Evolutionary conservation across 2,329 filamentous ascomycete genomes (phyloP), one percentile per base, ranked within the genome.

Genomic region (Colletotrichum euphorbiae): DNA sequence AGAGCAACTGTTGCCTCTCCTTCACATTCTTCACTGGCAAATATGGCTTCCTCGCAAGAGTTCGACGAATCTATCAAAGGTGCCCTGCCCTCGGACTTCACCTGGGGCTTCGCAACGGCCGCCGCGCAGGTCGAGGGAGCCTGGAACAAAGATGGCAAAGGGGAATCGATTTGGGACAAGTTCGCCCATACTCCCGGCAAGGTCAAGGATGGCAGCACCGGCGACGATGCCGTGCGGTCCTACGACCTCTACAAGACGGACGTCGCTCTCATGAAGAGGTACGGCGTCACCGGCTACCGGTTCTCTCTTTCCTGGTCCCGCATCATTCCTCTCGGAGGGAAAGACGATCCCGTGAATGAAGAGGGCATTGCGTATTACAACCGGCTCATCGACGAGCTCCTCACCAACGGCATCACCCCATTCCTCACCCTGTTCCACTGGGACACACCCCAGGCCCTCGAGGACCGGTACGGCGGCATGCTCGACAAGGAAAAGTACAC

Each of bases 251-350:
- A 79, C 71, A 77, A 78, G 63, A 80, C 86, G 63, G 89, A 91
- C 71, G 87, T 90, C 68, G 85, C 82, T 2, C 80, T 90, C 36
- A 79, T 91, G 73, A 89, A 88, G 75, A 76, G 84, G 60, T 85
- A 86, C 59, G 84, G 87, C 60, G 87, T 87, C 15, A 83, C 84
- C 67, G 86, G 84, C 3, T 90, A 90, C 74, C 85, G 88, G 24
- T 90, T 90, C 75, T 90, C 88, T 3, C 79, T 90, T 28, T 87
- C 88, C 4, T 90, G 89, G 89, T 85, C 87, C 12, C 85, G 88
- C 48, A 86, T 91, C 68, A 89, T 90, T 58, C 89, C 89, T 0
- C 80, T 89, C 4, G 88, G 89, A 17, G 88, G 88, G 17, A 85
- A 86, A 60, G 84, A 89, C 56, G 88, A 90, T 66, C 87, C 88